phyloP scores from a whole-genome alignment of 1,139 yeast species.

The Kodamaea anthophila region DNA sequence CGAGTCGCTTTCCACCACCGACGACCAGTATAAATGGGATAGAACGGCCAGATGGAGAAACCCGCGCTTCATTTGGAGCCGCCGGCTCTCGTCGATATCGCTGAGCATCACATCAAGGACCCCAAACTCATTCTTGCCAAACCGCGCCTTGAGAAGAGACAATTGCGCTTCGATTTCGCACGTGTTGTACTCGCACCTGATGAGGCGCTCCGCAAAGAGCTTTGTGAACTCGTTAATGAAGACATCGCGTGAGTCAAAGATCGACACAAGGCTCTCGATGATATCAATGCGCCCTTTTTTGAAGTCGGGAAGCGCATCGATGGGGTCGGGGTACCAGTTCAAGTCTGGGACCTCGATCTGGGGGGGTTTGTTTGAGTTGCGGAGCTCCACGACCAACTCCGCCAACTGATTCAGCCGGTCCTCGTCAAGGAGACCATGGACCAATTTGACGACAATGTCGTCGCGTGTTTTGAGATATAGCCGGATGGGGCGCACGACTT shows the following conservation, averaged over 20 bases:
- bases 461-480: slow-evolving; percentile 58
- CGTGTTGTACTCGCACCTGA: slow-evolving; percentile 44
- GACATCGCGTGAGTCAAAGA: slow-evolving; percentile 72
- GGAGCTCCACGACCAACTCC: slow-evolving; percentile 51
- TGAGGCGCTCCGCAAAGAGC: slow-evolving; percentile 57
- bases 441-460: slow-evolving; percentile 67
- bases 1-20: slow-evolving; percentile 27
- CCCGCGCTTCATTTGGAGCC: slow-evolving; percentile 21
- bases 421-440: slow-evolving; percentile 60
- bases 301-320: slow-evolving; percentile 89
- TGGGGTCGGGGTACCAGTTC: slow-evolving; percentile 85
- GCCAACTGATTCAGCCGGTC: slow-evolving; percentile 34
- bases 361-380: slow-evolving; percentile 10
- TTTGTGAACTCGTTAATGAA: slow-evolving; percentile 67
- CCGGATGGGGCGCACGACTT: slow-evolving; percentile 70
- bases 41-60: slow-evolving; percentile 26
- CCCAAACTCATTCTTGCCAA: slow-evolving; percentile 61
- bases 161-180: slow-evolving; percentile 37
- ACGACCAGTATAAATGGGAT: slow-evolving; percentile 51
- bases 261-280: slow-evolving; percentile 64
- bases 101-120: slow-evolving; percentile 79
- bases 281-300: slow-evolving; percentile 61
- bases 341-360: slow-evolving; percentile 34
- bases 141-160: slow-evolving; percentile 52
- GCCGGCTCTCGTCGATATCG: slow-evolving; percentile 57